Evolutionary conservation across 176 grass and related monocot genomes (phyloP), one percentile per base, ranked within the genome.

Genomic region (Eremochloa ophiuroides): DNA sequence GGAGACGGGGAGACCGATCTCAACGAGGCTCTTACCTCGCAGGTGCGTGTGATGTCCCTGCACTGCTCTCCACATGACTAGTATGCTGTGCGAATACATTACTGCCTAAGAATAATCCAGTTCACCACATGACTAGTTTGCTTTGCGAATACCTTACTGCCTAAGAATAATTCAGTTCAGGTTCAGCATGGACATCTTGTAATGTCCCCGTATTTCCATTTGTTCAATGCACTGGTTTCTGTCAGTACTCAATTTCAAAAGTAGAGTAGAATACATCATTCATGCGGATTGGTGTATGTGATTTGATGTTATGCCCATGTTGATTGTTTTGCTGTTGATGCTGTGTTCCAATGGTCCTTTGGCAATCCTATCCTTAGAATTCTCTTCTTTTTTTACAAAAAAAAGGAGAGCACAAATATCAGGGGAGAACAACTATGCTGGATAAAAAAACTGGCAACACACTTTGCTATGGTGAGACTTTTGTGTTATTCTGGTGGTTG

Each of bases 1-100:
- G 71, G 18, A 5, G 83, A 84, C 0, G 92, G 66, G 10, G 86
- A 71, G 12, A 16, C 42, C 23, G 80, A 77, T 4, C 14, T 89
- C 42, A 74, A 56, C 23, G 83, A 94, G 1, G 89, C 74, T 61
- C 89, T 94, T 74, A 43, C 62, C 44, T 69, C 74, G 38, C 86
- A 94, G 92, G 92, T 94, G 48, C 31, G 83, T 53, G 42, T 69
- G 34, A 74, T 78, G 43, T 75, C 59, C 10, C 17, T 77, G 30
- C 46, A 17, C 66, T 77, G 38, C 71, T 27, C 71, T n/a, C 22
- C 40, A 7, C 0, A 17, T 34, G 43, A 25, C 13, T 66, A 64
- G 16, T 46, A 44, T 15, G 27, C 20, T 43, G 61, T 25, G 34
- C 5, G 34, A 35, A 35, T 35, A 35, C 34, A 35, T 5, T 35